Evolutionary conservation across 2,329 filamentous ascomycete genomes (phyloP).

Genomic region (Cytospora piceae): DNA sequence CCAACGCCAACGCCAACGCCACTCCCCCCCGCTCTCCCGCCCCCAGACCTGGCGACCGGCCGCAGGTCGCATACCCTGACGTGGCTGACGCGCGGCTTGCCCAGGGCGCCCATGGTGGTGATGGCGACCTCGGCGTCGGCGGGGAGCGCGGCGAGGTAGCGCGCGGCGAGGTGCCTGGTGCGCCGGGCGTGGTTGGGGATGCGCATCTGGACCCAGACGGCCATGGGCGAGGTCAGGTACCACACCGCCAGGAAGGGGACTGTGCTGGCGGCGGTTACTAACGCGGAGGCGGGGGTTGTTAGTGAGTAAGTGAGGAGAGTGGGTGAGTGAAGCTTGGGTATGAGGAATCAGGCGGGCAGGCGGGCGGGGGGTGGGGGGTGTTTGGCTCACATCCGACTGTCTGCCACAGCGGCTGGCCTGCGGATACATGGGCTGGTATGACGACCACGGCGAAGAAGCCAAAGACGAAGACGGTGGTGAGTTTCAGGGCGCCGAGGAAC

Average conservation of each 20-base stretch:
- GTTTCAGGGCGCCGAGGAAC: conserved; percentile 71
- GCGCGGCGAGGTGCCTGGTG: conserved; percentile 59
- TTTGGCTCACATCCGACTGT: conserved; percentile 44
- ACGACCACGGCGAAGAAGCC: conserved; percentile 67
- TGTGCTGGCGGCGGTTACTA: conserved; percentile 63
- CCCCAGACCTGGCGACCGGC: conserved; percentile 33
- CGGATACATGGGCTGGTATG: conserved; percentile 60
- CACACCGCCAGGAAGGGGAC: conserved; percentile 68
- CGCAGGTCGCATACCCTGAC: conserved; percentile 42
- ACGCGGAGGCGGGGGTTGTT: background rate
- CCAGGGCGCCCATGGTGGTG: conserved; percentile 59
- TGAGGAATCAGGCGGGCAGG: background rate
- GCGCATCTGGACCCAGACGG: conserved; percentile 71
- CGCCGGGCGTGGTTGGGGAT: conserved; percentile 68
- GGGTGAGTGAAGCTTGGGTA: background rate
- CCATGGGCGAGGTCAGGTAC: conserved; percentile 70
- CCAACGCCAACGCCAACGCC: too few relatives aligned
- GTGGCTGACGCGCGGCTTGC: conserved; percentile 51
- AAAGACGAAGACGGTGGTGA: conserved; percentile 72
- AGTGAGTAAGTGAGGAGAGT: conserved; percentile 12
- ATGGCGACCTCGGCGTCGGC: conserved; percentile 52
- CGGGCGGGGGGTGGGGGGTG: conserved; percentile 3
- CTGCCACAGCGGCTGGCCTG: conserved; percentile 42
- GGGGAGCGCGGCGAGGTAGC: conserved; percentile 54
- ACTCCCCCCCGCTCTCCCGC: too few relatives aligned